Evolutionary conservation across 1,284 basidiomycete genomes (phyloP), one percentile per base, ranked within the genome.

Genomic region (Sanghuangporus sanghuang): DNA sequence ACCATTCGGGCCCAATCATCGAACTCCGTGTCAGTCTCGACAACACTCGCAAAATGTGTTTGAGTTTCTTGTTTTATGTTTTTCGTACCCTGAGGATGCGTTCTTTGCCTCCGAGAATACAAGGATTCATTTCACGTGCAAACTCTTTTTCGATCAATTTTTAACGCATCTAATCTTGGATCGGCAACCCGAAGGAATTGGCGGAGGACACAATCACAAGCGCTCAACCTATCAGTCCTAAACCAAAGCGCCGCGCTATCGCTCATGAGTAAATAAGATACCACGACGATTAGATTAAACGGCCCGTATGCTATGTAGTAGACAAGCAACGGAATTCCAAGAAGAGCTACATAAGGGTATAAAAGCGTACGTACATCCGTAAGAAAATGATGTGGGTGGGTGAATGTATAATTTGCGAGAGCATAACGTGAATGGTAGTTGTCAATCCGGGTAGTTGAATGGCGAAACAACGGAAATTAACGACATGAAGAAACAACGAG

Each of bases 341-440:
- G 44, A 50, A 58, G 49, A 14, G 50, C 57, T 63, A 63, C 49
- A 63, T 59, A 52, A 59, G 57, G 62, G 62, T 63, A 63, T 63
- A 59, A 50, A 36, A 32, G 27, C 42, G 56, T 53, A 63, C 57
- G 57, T 54, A 63, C 57, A 63, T 16, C 21, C 49, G 49, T 54
- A 49, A 61, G 23, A n/a, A 48, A 48, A n/a, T 16, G 52, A 59
- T 59, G 48, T 27, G 21, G 35, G 32, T 35, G 40, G 48, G 48
- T 16, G 56, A 21, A 32, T 32, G 27, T 32, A 32, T 32, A 32
- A 40, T 59, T 52, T 40, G 55, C 21, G 14, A 39, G 38, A 39
- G 14, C 52, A 32, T n/a, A 36, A 48, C 38, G 61, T 50, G 39
- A 52, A 57, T 32, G 32, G 49, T 38, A 48, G 21, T 50, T 35